A percentile compares a stretch with the other conserved stretches of the same genome.
These are phyloP conservation scores for Phytopythium litorale DNA, from an alignment of 352 stramenopile genomes.

Conservation along the genomic window DNA sequence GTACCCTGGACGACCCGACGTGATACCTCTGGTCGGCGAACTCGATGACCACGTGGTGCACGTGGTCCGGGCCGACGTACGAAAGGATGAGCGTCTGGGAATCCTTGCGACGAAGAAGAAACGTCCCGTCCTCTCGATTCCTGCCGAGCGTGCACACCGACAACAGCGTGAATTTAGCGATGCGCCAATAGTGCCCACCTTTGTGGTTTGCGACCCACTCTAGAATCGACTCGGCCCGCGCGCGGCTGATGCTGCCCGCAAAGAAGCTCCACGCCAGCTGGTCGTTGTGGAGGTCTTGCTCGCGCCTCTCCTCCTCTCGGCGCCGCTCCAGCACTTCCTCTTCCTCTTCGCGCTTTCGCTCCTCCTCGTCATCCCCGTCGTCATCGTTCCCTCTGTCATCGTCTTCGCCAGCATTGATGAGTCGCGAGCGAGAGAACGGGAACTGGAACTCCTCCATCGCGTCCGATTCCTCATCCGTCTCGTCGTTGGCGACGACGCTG, in stretches of 20 bases:
- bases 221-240: constrained; percentile 62
- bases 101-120: constrained; percentile 79
- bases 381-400: not conserved
- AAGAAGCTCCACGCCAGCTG: constrained; percentile 77
- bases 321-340: constrained; percentile 32
- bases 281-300: constrained; percentile 46
- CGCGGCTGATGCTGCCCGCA: constrained; percentile 69
- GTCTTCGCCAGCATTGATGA: constrained; percentile 16
- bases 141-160: constrained; percentile 17
- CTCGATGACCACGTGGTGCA: constrained; percentile 84
- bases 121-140: constrained; percentile 65
- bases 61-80: constrained; percentile 55
- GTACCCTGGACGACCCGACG: constrained; percentile 72
- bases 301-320: constrained; percentile 27
- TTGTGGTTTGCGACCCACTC: constrained; percentile 21
- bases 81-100: constrained; percentile 80
- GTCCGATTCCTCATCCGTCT: constrained; percentile 54
- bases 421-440: constrained; percentile 31
- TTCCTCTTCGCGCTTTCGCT: constrained; percentile 25
- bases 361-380: constrained; percentile 20
- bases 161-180: not conserved
- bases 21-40: constrained; percentile 68
- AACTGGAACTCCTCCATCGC: constrained; percentile 40
- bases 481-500: constrained; percentile 58
- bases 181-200: not conserved